Conservation (phyloP, 148 eudicot species). For the Chenopodium quinoa region DNA sequence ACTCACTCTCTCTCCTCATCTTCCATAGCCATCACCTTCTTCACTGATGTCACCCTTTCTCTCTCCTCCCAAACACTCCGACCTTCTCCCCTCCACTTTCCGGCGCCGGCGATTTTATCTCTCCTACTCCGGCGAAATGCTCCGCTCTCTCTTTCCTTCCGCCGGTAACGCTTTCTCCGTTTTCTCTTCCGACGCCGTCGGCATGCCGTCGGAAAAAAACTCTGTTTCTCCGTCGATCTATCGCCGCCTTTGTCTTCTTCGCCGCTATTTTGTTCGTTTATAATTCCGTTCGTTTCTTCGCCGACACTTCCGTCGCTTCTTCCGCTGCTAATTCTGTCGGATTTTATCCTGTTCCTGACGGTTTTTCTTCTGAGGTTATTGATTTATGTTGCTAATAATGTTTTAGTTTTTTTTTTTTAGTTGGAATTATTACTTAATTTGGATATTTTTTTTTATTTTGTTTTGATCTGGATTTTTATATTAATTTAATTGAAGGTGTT, state of each 20-base stretch:
- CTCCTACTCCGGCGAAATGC: slow-evolving; percentile 17
- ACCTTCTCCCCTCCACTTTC: not conserved
- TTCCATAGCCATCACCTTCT: too few relatives aligned
- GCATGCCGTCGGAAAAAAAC: slow-evolving; percentile 15
- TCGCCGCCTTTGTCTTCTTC: slow-evolving; percentile 23
- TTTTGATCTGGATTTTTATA: not conserved
- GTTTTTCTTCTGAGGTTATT: slow-evolving; percentile 21
- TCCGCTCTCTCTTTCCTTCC: slow-evolving; percentile 20
- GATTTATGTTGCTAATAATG: not conserved
- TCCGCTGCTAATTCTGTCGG: slow-evolving; percentile 12
- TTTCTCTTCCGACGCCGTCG: not conserved
- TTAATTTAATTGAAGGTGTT: not conserved
- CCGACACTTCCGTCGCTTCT: slow-evolving; percentile 6
- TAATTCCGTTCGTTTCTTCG: slow-evolving; percentile 25
- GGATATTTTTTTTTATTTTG: not conserved
- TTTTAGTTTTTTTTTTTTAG: not conserved
- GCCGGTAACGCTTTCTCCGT: slow-evolving; percentile 1
- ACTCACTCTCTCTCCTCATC: not conserved
- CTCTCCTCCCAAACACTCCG: not conserved
- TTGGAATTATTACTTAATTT: not conserved
- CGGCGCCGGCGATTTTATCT: not conserved
- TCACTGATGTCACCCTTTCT: slow-evolving; percentile 4
- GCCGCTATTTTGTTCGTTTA: slow-evolving; percentile 28
- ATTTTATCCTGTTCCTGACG: slow-evolving; percentile 20
- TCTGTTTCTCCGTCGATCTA: slow-evolving; percentile 29